Percentiles rank a stretch among this genome's conserved stretches.
These are phyloP conservation scores for Piper longum DNA, from an alignment of 164 flowering plant genomes.

Conservation along the genomic window DNA sequence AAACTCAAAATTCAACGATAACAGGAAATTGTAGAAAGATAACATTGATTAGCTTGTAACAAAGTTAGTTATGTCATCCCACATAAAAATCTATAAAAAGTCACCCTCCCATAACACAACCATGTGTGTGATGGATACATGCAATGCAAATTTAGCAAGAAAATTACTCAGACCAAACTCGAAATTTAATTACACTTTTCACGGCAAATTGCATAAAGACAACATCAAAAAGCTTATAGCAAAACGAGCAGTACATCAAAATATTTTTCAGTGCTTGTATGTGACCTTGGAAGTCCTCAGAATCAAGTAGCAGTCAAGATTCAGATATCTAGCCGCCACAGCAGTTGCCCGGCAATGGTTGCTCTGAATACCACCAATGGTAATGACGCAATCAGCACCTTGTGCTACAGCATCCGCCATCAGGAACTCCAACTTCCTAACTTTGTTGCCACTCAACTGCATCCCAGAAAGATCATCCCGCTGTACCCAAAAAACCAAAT, in stretches of 20 bases:
- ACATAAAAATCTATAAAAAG: too few species aligned
- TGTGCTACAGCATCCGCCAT: slow-evolving; percentile 82
- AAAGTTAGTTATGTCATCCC: too few species aligned
- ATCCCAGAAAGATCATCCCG: slow-evolving; percentile 94
- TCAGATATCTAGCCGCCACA: slow-evolving; percentile 85
- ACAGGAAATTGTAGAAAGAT: too few species aligned
- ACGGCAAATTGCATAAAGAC: too few species aligned
- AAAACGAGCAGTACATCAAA: background rate
- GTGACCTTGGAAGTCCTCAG: slow-evolving; percentile 81
- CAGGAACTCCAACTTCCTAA: slow-evolving; percentile 88
- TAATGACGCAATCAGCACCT: slow-evolving; percentile 81
- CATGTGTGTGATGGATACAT: too few species aligned
- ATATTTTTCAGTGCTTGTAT: background rate
- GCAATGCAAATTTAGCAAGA: too few species aligned
- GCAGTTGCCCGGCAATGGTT: slow-evolving; percentile 99
- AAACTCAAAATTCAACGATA: too few species aligned
- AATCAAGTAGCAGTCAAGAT: slow-evolving; percentile 73
- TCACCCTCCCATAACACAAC: too few species aligned
- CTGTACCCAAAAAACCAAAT: slow-evolving; percentile 20
- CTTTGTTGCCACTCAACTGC: slow-evolving; percentile 98
- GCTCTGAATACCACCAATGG: slow-evolving; percentile 96
- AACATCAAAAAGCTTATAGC: background rate
- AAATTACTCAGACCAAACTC: too few species aligned
- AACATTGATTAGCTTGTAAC: too few species aligned
- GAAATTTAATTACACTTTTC: too few species aligned